These are phyloP conservation scores for Flaveria brownii DNA, from an alignment of 129 eudicot species.

Conservation along the genomic window DNA sequence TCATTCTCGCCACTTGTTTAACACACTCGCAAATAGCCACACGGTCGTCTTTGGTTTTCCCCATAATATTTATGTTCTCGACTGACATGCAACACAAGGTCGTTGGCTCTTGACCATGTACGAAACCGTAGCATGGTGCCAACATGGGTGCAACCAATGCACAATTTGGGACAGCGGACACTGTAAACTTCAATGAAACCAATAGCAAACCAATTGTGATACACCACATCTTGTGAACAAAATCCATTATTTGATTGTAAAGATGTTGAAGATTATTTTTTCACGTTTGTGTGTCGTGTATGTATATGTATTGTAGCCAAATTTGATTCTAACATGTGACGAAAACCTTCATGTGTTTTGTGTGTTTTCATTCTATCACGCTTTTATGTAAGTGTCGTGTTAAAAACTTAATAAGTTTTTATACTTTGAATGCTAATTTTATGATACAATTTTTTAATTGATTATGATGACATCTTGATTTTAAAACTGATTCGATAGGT, in stretches of 20 bases:
- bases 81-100: slow-evolving; percentile 22
- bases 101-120: slow-evolving; percentile 30
- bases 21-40: slow-evolving; percentile 35
- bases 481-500: too few relatives aligned
- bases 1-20: slow-evolving; percentile 20
- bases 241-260: slow-evolving; percentile 15
- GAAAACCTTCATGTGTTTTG: slow-evolving; percentile 24
- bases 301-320: neutral
- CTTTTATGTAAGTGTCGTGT: slow-evolving; percentile 10
- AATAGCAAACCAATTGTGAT: slow-evolving; percentile 10
- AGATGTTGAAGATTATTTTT: neutral
- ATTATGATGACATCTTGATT: too few relatives aligned
- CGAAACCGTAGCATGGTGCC: slow-evolving; percentile 31
- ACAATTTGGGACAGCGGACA: slow-evolving; percentile 25
- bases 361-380: slow-evolving; percentile 9
- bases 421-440: too few relatives aligned
- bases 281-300: neutral
- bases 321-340: slow-evolving; percentile 6
- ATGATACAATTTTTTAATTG: too few relatives aligned
- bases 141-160: slow-evolving; percentile 19
- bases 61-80: slow-evolving; percentile 21
- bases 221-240: slow-evolving; percentile 11
- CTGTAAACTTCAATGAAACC: slow-evolving; percentile 23
- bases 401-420: neutral
- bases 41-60: slow-evolving; percentile 32